Conservation (phyloP, 2,329 filamentous ascomycete genomes). For the Paracoccidioides brasiliensis region DNA sequence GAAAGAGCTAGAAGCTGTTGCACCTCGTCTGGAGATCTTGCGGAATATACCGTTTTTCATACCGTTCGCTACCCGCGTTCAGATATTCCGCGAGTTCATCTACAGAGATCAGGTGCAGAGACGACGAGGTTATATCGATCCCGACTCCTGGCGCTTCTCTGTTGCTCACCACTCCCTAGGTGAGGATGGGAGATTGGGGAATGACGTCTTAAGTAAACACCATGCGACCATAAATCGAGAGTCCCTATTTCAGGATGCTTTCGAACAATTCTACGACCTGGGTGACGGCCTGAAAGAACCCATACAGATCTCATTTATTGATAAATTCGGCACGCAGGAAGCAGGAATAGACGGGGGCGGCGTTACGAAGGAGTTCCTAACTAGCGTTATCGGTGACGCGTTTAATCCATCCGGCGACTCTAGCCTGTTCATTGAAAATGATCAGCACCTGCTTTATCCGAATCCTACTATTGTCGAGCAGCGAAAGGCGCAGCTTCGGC, state of each 20-base stretch:
- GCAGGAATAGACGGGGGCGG: conserved; percentile 94
- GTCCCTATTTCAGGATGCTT: conserved; percentile 74
- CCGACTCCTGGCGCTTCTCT: conserved; percentile 60
- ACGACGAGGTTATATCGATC: conserved; percentile 54
- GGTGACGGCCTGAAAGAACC: conserved; percentile 81
- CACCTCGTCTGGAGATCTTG: conserved; percentile 76
- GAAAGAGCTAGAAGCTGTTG: conserved; percentile 63
- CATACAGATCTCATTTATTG: conserved; percentile 92
- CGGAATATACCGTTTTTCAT: conserved; percentile 97
- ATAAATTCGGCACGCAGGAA: conserved; percentile 73
- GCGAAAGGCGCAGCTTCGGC: conserved; percentile 44
- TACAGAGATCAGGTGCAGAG: conserved; percentile 62
- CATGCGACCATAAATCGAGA: conserved; percentile 69
- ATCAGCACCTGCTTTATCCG: conserved; percentile 75
- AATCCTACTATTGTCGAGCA: conserved; percentile 69
- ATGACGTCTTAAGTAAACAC: conserved; percentile 43
- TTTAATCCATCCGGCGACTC: conserved; percentile 50
- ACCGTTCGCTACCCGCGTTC: conserved; percentile 78
- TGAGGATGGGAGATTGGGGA: conserved; percentile 28
- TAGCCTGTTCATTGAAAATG: conserved; percentile 68
- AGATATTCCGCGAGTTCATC: conserved; percentile 92
- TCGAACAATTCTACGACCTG: conserved; percentile 65
- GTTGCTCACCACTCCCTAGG: conserved; percentile 35
- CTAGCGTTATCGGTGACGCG: conserved; percentile 72
- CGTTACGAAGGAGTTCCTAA: conserved; percentile 94